Base-by-base conservation (phyloP, 129 eudicot genomes). In the Pittosporum tobira region DNA sequence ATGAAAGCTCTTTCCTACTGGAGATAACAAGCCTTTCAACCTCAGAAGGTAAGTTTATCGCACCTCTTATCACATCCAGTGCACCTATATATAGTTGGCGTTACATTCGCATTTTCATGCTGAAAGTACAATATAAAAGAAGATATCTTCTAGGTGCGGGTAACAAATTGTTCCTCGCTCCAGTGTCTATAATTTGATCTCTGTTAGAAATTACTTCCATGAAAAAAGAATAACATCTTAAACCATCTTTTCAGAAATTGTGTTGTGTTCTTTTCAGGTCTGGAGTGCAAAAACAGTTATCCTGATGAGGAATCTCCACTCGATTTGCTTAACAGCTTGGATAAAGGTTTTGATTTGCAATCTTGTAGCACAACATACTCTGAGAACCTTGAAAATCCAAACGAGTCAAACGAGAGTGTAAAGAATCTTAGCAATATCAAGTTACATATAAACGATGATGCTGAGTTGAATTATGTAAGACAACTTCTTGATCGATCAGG, bases 381-480 rank as follows among this genome's bases (percentile, higher is more conserved):
- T 42, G 75, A 59, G 18, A 73, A 47, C 7, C 6, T 60, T 37
- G 69, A 72, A 50, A 73, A 50, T 10, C 63, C 38, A 27, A 58
- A 55, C n/a, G n/a, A n/a, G n/a, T n/a, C n/a, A n/a, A n/a, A n/a
- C 48, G 58, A 34, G 38, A 34, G 28, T 23, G 3, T 38, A 48
- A 63, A 72, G 47, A 31, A 16, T 46, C 56, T 52, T 11, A 62
- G 29, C 59, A 50, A 40, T 27, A 44, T 27, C 24, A 44, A 14
- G 36, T 30, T 59, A 42, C 51, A 61, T 59, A 57, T 18, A 46
- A 51, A 62, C 18, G 69, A 70, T 19, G 71, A 78, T 23, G 73
- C 75, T 15, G 87, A 82, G 59, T 70, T 80, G 40, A n/a, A 70
- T 37, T 90, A 82, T 19, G 87, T 83, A 61, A 85, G 78, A 62